Evolutionary conservation across 306 rosid genomes (phyloP), one percentile per base, ranked within the genome.

Genomic region (Citrullus amarus): DNA sequence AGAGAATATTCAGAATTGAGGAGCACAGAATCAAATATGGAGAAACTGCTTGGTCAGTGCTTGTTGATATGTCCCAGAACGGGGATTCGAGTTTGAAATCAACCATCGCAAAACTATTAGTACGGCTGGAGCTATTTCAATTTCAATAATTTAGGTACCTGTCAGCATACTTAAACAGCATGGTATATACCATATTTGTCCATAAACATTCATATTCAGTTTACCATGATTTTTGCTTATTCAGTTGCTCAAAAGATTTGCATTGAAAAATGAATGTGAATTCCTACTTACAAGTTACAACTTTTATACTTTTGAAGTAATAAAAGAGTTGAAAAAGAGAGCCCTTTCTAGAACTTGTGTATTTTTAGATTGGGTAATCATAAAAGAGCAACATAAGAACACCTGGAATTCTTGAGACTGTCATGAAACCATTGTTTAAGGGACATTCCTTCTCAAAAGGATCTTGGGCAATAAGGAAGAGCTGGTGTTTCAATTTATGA

Each of bases 61-160:
- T 93, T 44, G 89, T 93, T 83, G 97, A 92, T 87, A 81, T 93
- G 46, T 93, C 97, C 20, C 90, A 87, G 84, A 84, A 85, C 39
- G 88, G 91, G 34, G 94, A 90, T 85, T 85, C 92, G 60, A 86
- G 90, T 82, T 80, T 93, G 88, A 89, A 92, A 82, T 84, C 98
- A 65, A 80, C 88, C 14, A 87, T 87, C 32, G 93, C 94, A 16
- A 93, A 92, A 85, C 32, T 93, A 34, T 88, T 92, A 69, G 93
- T 92, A 8, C 91, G 88, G 62, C 82, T 93, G 22, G 94, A 93
- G 80, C 90, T 93, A 56, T 80, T 93, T 84, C 96, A 87, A 69
- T 76, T 39, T 85, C 96, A 73, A 25, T 20, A 93, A 63, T 88
- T 90, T 75, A 87, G 90, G 85, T 93, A 93, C 86, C 92, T 90